Base-by-base conservation (phyloP, 2,329 filamentous ascomycete species). In the Byssochlamys sp. region DNA sequence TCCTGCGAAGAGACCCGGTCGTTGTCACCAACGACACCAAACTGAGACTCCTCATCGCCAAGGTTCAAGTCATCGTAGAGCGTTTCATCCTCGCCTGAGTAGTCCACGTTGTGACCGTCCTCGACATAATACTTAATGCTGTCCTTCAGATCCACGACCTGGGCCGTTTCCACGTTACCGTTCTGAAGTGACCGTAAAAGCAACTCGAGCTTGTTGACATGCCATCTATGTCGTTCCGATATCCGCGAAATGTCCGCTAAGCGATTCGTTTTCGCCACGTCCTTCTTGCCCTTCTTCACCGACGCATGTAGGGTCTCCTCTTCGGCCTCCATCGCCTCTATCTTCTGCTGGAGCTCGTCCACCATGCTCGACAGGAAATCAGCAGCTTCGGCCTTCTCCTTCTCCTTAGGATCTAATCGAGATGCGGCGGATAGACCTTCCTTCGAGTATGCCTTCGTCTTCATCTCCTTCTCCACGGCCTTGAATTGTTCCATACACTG, bases 381-480 rank as follows among this genome's bases (percentile, higher is more conserved):
- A 77, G 87, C 84, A 29, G 89, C 82, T 67, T 97, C 92, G 61
- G 89, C 80, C 77, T 96, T 95, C 72, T 95, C 92, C 73, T 95
- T 90, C 74, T 97, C 94, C 72, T 91, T 95, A n/a, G 94, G 94
- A 77, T 99, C 94, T 62, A 97, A 82, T 75, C 95, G 95, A 54
- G 90, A 87, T 27, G 91, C 90, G 55, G 92, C 89, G 62, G 90
- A 94, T 63, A 99, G 78, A 51, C 94, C 94, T 76, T 97, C 94
- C 80, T 99, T 97, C 61, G 94, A 97, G 77, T 96, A 99, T 60
- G 94, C 94, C 76, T 99, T 99, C 58, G 94, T 99, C 81, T 99
- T 99, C 94, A 99, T 97, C 69, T 96, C 94, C 80, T 99, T 99
- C 76, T 99, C 94, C 55, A 99, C 94, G n/a, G 91, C 92, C 79